phyloP scores from a whole-genome alignment of 2,329 filamentous ascomycete species.

The Sphaerostilbella broomeana region DNA sequence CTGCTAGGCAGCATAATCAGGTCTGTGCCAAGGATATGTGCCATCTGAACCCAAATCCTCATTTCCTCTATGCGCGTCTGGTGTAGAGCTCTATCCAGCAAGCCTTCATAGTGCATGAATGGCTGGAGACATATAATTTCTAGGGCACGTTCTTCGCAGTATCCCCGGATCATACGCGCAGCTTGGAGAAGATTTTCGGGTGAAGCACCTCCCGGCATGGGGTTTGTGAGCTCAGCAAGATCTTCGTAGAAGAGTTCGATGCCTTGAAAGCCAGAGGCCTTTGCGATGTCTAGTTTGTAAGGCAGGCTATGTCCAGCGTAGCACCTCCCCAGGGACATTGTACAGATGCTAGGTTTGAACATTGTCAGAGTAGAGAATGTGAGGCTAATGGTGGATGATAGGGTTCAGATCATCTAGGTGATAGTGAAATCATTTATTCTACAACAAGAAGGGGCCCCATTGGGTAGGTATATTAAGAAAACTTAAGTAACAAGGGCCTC shows the following conservation, averaged over 20 bases:
- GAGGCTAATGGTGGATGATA: not conserved
- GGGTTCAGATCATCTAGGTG: too few relatives aligned
- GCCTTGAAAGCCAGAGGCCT: constrained; percentile 57
- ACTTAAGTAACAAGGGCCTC: too few relatives aligned
- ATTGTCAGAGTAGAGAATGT: not conserved
- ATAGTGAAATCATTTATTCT: too few relatives aligned
- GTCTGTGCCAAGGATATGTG: constrained; percentile 57
- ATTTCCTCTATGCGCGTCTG: constrained; percentile 54
- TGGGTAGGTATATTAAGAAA: too few relatives aligned
- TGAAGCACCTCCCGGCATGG: constrained; percentile 34
- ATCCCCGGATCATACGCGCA: constrained; percentile 47
- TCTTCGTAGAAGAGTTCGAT: constrained; percentile 78
- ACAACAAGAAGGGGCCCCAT: too few relatives aligned
- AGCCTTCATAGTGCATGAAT: constrained; percentile 71
- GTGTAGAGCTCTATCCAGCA: constrained; percentile 56
- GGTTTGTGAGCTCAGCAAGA: constrained; percentile 52
- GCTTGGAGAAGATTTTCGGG: constrained; percentile 46
- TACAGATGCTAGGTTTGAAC: constrained; percentile 58
- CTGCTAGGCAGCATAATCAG: constrained; percentile 69
- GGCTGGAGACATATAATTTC: constrained; percentile 63
- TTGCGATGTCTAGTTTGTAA: constrained; percentile 62
- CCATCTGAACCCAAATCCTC: constrained; percentile 62
- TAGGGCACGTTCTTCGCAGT: constrained; percentile 52
- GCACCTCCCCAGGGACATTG: constrained; percentile 69
- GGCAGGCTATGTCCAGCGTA: constrained; percentile 59